Conservation (phyloP, 1,284 basidiomycete species). For the Heterobasidion irregulare region DNA sequence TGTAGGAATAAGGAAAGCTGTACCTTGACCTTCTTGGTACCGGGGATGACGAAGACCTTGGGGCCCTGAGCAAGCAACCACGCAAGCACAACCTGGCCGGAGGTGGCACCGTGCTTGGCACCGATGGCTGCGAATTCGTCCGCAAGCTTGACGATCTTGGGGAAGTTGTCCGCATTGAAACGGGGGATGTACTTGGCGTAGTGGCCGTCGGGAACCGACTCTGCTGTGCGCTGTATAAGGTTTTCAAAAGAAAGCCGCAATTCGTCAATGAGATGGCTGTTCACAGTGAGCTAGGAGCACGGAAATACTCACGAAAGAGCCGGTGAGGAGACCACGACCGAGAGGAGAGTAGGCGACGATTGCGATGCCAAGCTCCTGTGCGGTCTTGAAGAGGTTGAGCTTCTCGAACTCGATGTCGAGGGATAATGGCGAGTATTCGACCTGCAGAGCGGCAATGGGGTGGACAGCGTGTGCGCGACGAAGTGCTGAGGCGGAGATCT, state of each 20-base stretch:
- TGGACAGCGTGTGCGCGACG: slow-evolving; percentile 54
- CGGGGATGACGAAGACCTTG: slow-evolving; percentile 32
- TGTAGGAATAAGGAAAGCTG: background rate
- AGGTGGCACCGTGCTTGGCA: slow-evolving; percentile 34
- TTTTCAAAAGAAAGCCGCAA: slow-evolving; percentile 24
- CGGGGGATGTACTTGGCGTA: slow-evolving; percentile 7
- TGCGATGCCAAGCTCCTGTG: slow-evolving; percentile 41
- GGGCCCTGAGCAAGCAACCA: slow-evolving; percentile 38
- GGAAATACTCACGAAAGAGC: slow-evolving; percentile 29
- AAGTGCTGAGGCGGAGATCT: slow-evolving; percentile 31
- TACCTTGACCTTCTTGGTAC: slow-evolving; percentile 18
- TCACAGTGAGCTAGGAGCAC: background rate
- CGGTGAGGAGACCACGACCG: slow-evolving; percentile 56
- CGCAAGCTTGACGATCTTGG: slow-evolving; percentile 44
- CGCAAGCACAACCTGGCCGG: slow-evolving; percentile 52
- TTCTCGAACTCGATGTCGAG: slow-evolving; percentile 42
- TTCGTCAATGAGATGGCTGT: slow-evolving; percentile 21
- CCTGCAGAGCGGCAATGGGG: slow-evolving; percentile 52
- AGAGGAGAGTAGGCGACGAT: slow-evolving; percentile 58
- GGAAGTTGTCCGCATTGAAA: slow-evolving; percentile 42
- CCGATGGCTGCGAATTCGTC: slow-evolving; percentile 37
- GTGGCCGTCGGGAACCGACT: slow-evolving; percentile 9
- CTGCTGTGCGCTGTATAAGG: slow-evolving; percentile 6
- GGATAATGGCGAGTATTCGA: slow-evolving; percentile 46
- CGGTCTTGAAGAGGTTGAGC: slow-evolving; percentile 37